Evolutionary conservation across 345 rosid species (phyloP).

Genomic region (Eucalyptus grandis): DNA sequence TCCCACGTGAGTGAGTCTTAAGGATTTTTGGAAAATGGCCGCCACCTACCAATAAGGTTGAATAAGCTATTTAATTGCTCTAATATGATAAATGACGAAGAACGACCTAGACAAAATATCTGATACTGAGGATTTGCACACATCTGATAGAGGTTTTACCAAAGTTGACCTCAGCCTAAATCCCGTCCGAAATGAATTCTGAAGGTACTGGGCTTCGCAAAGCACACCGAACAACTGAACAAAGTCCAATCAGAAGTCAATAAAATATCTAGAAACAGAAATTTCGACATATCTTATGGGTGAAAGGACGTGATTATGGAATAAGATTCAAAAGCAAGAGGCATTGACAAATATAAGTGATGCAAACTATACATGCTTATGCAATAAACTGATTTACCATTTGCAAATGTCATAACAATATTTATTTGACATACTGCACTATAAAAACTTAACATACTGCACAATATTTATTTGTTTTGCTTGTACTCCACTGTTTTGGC

Average conservation of each 20-base stretch:
- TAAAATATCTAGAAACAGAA: not conserved
- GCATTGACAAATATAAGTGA: not conserved
- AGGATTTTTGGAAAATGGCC: slow-evolving; percentile 79
- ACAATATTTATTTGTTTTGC: too few species aligned
- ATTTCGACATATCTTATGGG: too few species aligned
- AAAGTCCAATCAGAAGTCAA: not conserved
- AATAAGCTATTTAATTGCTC: not conserved
- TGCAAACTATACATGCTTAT: not conserved
- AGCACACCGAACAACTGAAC: slow-evolving; percentile 69
- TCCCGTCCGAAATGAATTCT: slow-evolving; percentile 85
- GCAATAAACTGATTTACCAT: not conserved
- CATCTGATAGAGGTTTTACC: slow-evolving; percentile 30
- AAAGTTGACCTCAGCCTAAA: slow-evolving; percentile 81
- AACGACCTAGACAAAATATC: not conserved
- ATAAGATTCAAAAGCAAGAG: not conserved
- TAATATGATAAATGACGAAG: not conserved
- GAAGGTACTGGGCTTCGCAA: slow-evolving; percentile 71
- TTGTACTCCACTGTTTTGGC: too few species aligned
- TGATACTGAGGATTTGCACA: not conserved
- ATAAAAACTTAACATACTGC: not conserved
- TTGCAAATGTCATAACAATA: not conserved
- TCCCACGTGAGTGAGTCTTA: slow-evolving; percentile 72
- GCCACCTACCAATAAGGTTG: slow-evolving; percentile 45
- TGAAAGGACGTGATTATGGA: not conserved
- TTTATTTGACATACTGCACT: not conserved